phyloP scores from a whole-genome alignment of 2,329 filamentous ascomycete genomes.

The Aspergillus pseudonomiae region DNA sequence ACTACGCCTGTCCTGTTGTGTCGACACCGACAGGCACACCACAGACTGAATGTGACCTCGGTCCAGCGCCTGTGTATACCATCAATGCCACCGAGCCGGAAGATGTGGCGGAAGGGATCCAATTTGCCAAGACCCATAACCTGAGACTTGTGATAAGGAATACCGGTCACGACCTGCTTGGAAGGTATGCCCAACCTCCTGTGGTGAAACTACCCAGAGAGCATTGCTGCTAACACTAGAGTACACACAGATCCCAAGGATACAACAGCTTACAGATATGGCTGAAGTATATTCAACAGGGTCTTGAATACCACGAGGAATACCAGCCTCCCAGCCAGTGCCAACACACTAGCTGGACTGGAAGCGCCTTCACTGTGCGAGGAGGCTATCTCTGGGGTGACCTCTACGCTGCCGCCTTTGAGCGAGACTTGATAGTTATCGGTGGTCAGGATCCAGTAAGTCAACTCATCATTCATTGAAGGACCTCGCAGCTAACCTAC shows the following conservation, averaged over 20 bases:
- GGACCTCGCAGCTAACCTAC: background rate
- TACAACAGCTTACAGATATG: slow-evolving; percentile 17
- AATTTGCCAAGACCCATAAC: slow-evolving; percentile 11
- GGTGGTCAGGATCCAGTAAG: slow-evolving; percentile 13
- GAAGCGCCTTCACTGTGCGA: slow-evolving; percentile 11
- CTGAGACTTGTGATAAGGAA: slow-evolving; percentile 11
- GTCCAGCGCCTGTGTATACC: background rate
- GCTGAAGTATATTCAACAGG: slow-evolving; percentile 10
- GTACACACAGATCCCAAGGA: slow-evolving; percentile 2
- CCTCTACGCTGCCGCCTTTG: slow-evolving; percentile 13
- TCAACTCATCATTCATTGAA: background rate
- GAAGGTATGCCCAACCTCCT: too few species aligned
- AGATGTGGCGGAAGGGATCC: slow-evolving; percentile 9
- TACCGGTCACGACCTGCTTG: slow-evolving; percentile 13
- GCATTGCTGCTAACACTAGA: too few species aligned
- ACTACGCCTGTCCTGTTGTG: background rate
- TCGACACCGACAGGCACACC: background rate
- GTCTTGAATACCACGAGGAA: slow-evolving; percentile 1
- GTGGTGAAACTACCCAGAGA: too few species aligned
- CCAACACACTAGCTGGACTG: slow-evolving; percentile 1
- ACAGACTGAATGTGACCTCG: background rate
- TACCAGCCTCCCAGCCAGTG: background rate
- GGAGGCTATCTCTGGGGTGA: slow-evolving; percentile 17
- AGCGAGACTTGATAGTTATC: slow-evolving; percentile 10
- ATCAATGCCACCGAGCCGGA: slow-evolving; percentile 11